A percentile compares a stretch with the other conserved stretches of the same genome.
Evolutionary conservation across 495 filamentous ascomycete species (phyloP).

Genomic region (Umbilicaria muhlenbergii): DNA sequence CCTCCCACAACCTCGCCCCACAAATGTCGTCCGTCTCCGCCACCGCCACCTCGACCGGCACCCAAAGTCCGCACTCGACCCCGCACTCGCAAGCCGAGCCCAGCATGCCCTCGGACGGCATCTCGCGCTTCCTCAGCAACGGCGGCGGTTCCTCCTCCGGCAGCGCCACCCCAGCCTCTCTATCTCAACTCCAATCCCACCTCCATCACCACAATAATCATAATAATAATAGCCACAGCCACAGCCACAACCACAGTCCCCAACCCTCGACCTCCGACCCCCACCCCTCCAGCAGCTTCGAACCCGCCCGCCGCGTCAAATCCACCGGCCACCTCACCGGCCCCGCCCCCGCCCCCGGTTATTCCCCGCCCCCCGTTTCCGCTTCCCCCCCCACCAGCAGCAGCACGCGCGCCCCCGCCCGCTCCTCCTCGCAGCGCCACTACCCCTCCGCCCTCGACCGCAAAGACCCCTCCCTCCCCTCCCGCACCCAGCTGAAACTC

Average conservation of each 20-base stretch:
- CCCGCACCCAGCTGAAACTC: slow-evolving; percentile 12
- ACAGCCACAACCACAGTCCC: neutral
- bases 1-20: slow-evolving; percentile 1
- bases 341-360: neutral
- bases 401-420: neutral
- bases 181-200: slow-evolving; percentile 9
- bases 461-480: slow-evolving; percentile 7
- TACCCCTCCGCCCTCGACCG: slow-evolving; percentile 12
- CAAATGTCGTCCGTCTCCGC: slow-evolving; percentile 9
- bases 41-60: slow-evolving; percentile 8
- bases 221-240: neutral
- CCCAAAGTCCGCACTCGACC: slow-evolving; percentile 7
- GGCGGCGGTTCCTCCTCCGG: slow-evolving; percentile 5
- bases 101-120: slow-evolving; percentile 12
- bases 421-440: neutral
- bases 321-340: slow-evolving; percentile 10
- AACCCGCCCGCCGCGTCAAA: slow-evolving; percentile 6
- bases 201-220: neutral
- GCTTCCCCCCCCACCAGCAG: neutral
- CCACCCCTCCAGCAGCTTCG: neutral
- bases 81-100: slow-evolving; percentile 1
- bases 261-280: neutral
- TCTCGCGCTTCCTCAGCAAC: slow-evolving; percentile 11
- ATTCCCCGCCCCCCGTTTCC: neutral
- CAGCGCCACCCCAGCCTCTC: slow-evolving; percentile 11